Evolutionary conservation across 1,139 yeast species (phyloP).

Genomic region (Lodderomyces jiufengensis): DNA sequence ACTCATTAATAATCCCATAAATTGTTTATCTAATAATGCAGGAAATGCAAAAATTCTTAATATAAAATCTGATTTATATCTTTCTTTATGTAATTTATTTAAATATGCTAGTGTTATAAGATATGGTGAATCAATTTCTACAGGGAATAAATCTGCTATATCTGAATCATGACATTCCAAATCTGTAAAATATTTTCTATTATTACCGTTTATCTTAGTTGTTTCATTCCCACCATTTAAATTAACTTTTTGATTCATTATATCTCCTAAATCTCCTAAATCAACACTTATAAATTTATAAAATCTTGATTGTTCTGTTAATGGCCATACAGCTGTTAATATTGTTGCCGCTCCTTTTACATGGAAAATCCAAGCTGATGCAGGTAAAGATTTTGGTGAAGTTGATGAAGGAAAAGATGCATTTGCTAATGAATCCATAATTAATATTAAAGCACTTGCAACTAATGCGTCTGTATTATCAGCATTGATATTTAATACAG

Average conservation of each 20-base stretch:
- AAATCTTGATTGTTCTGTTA: conserved; percentile 72
- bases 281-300: conserved; percentile 77
- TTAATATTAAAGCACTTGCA: conserved; percentile 82
- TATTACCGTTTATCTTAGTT: conserved; percentile 1
- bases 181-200: conserved; percentile 40
- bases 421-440: conserved; percentile 91
- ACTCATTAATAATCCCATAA: conserved; percentile 69
- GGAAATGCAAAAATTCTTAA: conserved; percentile 90
- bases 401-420: conserved; percentile 74
- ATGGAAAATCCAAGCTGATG: conserved; percentile 95
- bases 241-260: conserved; percentile 50
- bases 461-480: conserved; percentile 91
- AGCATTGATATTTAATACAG: conserved; percentile 75
- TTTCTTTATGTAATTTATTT: conserved; percentile 78
- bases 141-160: conserved; percentile 82
- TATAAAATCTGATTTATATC: conserved; percentile 81
- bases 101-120: conserved; percentile 80
- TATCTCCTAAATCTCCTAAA: conserved; percentile 78
- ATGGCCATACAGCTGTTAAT: conserved; percentile 90
- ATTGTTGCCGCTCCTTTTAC: conserved; percentile 97
- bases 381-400: conserved; percentile 66
- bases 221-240: conserved; percentile 12
- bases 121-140: conserved; percentile 78
- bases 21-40: conserved; percentile 77
- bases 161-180: conserved; percentile 84